These are phyloP conservation scores for Umbilicus rupestris DNA, from an alignment of 164 flowering plant genomes.

Conservation along the genomic window DNA sequence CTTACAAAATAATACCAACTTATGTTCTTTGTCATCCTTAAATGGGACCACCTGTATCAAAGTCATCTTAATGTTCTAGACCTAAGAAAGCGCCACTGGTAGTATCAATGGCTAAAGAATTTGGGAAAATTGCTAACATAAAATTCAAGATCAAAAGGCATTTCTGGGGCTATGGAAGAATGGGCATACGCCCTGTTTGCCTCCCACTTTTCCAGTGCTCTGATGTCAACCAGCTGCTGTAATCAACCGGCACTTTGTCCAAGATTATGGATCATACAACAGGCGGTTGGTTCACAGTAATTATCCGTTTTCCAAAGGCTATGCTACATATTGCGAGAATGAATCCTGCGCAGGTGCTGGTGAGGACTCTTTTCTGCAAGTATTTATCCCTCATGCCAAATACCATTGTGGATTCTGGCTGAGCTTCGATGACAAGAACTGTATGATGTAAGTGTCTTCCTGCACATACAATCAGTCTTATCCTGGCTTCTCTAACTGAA, in stretches of 20 bases:
- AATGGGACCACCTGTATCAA: slow-evolving; percentile 34
- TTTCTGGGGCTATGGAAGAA: not conserved
- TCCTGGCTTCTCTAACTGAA: slow-evolving; percentile 12
- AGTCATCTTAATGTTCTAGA: slow-evolving; percentile 29
- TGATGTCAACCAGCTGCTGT: not conserved
- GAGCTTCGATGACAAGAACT: too few species aligned
- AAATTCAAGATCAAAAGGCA: slow-evolving; percentile 7
- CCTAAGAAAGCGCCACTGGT: slow-evolving; percentile 20
- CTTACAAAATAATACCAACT: slow-evolving; percentile 32
- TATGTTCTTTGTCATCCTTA: slow-evolving; percentile 24
- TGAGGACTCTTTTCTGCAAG: slow-evolving; percentile 12
- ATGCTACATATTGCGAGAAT: slow-evolving; percentile 40
- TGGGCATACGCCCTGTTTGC: not conserved
- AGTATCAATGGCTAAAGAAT: slow-evolving; percentile 19
- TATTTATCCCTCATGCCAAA: slow-evolving; percentile 9
- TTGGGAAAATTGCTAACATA: slow-evolving; percentile 19
- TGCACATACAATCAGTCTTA: slow-evolving; percentile 10
- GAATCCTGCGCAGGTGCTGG: slow-evolving; percentile 18
- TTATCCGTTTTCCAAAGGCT: slow-evolving; percentile 24
- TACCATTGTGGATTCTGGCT: too few species aligned
- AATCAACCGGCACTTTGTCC: slow-evolving; percentile 11
- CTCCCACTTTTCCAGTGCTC: not conserved
- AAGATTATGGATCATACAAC: not conserved
- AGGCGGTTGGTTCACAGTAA: slow-evolving; percentile 19
- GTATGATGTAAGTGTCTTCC: too few species aligned